These are phyloP conservation scores for Phytophthora idaei DNA, from an alignment of 352 stramenopile species.

Conservation along the genomic window DNA sequence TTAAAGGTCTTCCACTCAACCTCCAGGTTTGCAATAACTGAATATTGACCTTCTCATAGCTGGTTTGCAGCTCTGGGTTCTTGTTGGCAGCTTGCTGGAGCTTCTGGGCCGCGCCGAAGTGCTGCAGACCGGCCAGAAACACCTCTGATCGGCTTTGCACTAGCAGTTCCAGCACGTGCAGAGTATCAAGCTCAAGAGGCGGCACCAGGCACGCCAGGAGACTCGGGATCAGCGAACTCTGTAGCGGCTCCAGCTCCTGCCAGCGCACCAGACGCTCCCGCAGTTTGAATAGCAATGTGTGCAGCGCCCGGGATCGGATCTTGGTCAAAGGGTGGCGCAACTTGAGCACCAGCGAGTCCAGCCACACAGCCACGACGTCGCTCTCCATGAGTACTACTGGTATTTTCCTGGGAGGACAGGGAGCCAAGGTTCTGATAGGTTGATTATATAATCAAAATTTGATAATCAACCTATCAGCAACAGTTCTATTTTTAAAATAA, in stretches of 20 bases:
- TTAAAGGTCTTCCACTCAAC: constrained; percentile 3
- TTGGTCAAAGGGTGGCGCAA: constrained; percentile 63
- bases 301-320: constrained; percentile 65
- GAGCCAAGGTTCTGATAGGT: too few species aligned
- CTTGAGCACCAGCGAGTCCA: constrained; percentile 58
- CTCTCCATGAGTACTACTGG: constrained; percentile 7
- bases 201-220: constrained; percentile 48
- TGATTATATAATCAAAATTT: too few species aligned
- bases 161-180: constrained; percentile 61
- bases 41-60: constrained; percentile 52
- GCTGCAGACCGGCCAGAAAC: constrained; percentile 45
- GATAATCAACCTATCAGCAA: too few species aligned
- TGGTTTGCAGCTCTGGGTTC: constrained; percentile 42
- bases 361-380: constrained; percentile 2
- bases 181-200: constrained; percentile 50
- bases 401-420: background rate
- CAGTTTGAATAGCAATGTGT: constrained; percentile 71
- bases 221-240: constrained; percentile 36
- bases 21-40: background rate
- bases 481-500: too few species aligned
- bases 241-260: constrained; percentile 36
- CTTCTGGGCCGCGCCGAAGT: constrained; percentile 36
- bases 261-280: constrained; percentile 54
- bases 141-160: constrained; percentile 31
- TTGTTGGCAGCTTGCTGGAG: constrained; percentile 44